These are phyloP conservation scores for Taiwanofungus camphoratus DNA, from an alignment of 1,284 basidiomycete species.

Conservation along the genomic window DNA sequence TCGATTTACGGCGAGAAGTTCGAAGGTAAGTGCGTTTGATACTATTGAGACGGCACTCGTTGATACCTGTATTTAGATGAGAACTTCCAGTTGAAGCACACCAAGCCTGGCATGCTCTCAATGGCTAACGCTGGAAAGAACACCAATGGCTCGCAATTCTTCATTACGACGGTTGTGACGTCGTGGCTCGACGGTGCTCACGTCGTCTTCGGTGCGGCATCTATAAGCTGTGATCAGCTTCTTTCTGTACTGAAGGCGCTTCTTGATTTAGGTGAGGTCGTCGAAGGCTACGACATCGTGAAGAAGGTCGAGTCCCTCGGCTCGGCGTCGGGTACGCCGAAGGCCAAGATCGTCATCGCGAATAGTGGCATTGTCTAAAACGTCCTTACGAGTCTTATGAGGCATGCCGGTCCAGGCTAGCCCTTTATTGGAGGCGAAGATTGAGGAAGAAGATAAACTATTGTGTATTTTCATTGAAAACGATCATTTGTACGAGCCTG, in stretches of 20 bases:
- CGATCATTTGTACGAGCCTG: too few species aligned
- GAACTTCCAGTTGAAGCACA: constrained; percentile 80
- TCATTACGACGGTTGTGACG: constrained; percentile 68
- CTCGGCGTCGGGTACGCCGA: constrained; percentile 41
- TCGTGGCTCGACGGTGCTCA: constrained; percentile 74
- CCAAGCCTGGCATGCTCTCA: constrained; percentile 77
- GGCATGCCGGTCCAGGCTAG: too few species aligned
- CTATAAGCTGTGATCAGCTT: not conserved
- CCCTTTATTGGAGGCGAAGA: too few species aligned
- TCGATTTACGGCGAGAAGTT: constrained; percentile 91
- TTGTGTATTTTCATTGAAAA: too few species aligned
- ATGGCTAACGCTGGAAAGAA: constrained; percentile 85
- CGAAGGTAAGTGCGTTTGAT: constrained; percentile 37
- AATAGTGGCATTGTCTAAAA: constrained; percentile 45
- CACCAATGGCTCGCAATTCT: constrained; percentile 62
- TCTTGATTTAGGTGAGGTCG: constrained; percentile 49
- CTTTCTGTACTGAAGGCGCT: not conserved
- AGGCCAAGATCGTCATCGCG: constrained; percentile 44
- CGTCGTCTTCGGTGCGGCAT: constrained; percentile 70
- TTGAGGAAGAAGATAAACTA: too few species aligned
- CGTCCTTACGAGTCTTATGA: too few species aligned
- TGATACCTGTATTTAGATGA: constrained; percentile 54
- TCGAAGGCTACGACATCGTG: constrained; percentile 61
- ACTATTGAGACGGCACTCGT: constrained; percentile 2
- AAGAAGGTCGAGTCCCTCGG: constrained; percentile 59